These are phyloP conservation scores for Coniosporium tulheliwenetii DNA, from an alignment of 2,329 filamentous ascomycete genomes.

Conservation along the genomic window DNA sequence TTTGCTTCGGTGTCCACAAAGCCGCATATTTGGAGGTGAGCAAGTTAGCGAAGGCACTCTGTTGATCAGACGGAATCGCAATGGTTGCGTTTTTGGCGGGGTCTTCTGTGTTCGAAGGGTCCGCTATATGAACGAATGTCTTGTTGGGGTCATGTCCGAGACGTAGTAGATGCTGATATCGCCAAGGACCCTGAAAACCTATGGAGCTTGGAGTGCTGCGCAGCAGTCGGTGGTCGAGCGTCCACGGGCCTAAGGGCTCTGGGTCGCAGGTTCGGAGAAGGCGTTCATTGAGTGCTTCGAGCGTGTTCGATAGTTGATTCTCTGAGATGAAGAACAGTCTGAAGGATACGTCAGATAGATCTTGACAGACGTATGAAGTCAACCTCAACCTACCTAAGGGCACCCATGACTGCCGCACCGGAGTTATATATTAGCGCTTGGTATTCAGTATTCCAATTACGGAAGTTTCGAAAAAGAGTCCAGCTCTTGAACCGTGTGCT, in stretches of 20 bases:
- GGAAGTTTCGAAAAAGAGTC: too few species aligned
- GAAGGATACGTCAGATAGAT: neutral
- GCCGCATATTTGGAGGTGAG: neutral
- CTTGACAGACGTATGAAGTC: too few species aligned
- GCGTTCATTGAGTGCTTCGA: conserved; percentile 9
- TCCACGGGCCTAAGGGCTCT: conserved; percentile 11
- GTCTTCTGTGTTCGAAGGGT: neutral
- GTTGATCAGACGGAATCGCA: neutral
- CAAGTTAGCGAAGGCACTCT: neutral
- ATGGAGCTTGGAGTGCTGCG: conserved; percentile 11
- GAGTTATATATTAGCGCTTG: too few species aligned
- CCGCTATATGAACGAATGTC: neutral
- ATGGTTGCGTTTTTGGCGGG: neutral
- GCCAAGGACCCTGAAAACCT: neutral
- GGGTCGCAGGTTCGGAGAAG: conserved; percentile 11
- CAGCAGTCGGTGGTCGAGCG: conserved; percentile 16
- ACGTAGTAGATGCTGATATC: neutral
- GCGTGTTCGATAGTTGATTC: conserved; percentile 9
- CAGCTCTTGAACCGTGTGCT: too few species aligned
- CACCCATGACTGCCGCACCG: too few species aligned
- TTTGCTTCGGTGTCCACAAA: neutral
- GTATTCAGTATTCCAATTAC: too few species aligned
- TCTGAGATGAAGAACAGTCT: conserved; percentile 19
- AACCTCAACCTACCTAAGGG: too few species aligned
- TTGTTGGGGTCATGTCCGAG: neutral